These are phyloP conservation scores for Henningerozyma blattae DNA, from an alignment of 805 yeast genomes.

Conservation along the genomic window DNA sequence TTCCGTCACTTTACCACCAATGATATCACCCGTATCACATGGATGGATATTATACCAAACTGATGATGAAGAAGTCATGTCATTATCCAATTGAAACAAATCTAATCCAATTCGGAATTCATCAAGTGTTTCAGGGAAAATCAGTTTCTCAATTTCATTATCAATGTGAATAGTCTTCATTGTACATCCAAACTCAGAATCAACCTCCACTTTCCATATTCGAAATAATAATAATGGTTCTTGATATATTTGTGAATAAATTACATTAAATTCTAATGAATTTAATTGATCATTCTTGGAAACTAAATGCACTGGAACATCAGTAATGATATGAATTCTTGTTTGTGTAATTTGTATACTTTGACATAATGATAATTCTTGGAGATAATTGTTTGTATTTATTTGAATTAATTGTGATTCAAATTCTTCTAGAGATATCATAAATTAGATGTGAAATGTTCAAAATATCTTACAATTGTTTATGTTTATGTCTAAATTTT, in stretches of 20 bases:
- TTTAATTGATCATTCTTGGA: constrained; percentile 35
- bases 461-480: too few species aligned
- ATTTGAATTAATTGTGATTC: too few species aligned
- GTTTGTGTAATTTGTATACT: too few species aligned
- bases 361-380: too few species aligned
- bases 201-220: constrained; percentile 9
- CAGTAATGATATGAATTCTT: too few species aligned
- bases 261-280: constrained; percentile 10
- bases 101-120: constrained; percentile 9
- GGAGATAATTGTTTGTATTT: too few species aligned
- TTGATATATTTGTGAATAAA: constrained; percentile 11
- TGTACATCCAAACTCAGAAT: constrained; percentile 2
- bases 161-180: constrained; percentile 5
- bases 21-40: constrained; percentile 19
- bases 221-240: constrained; percentile 15
- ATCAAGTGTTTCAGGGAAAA: background rate
- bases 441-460: too few species aligned
- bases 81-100: constrained; percentile 1
- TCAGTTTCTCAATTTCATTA: constrained; percentile 3
- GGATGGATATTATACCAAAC: constrained; percentile 19
- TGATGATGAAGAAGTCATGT: constrained; percentile 1
- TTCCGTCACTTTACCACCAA: constrained; percentile 8
- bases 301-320: background rate
- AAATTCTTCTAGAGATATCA: too few species aligned
- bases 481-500: too few species aligned